A percentile compares a stretch with the other conserved stretches of the same genome.
phyloP scores from a whole-genome alignment of 441 rosid genomes.

The Populus hybrid region DNA sequence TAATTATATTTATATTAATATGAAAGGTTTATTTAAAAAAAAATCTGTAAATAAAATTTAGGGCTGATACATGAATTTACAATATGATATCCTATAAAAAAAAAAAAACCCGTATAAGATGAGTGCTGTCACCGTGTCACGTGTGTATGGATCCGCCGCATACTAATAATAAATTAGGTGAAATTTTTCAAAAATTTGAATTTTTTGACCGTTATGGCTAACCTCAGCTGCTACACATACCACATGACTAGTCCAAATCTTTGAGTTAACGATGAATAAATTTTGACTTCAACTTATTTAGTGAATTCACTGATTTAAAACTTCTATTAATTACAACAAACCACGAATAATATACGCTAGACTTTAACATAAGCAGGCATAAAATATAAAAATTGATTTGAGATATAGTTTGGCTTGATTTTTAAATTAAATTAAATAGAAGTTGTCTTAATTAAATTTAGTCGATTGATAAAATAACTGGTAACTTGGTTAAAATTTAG shows the following conservation, averaged over 20 bases:
- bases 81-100: too few species aligned
- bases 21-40: too few species aligned
- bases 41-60: too few species aligned
- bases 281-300: background rate
- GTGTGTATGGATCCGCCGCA: background rate
- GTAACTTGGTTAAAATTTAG: too few species aligned
- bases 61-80: too few species aligned
- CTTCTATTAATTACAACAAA: background rate
- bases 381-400: too few species aligned
- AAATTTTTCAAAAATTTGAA: background rate
- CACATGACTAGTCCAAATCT: background rate
- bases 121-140: background rate
- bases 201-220: background rate
- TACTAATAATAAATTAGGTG: background rate
- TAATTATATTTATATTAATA: too few species aligned
- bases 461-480: accelerated
- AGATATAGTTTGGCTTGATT: too few species aligned
- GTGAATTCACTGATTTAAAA: background rate
- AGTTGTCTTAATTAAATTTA: too few species aligned
- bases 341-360: background rate
- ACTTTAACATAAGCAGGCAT: background rate
- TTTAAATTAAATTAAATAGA: too few species aligned
- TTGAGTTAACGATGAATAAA: background rate
- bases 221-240: background rate
- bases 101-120: too few species aligned